Evolutionary conservation across 805 yeast genomes (phyloP), one percentile per base, ranked within the genome.

Genomic region (Sungouiozyma ichnusensis): DNA sequence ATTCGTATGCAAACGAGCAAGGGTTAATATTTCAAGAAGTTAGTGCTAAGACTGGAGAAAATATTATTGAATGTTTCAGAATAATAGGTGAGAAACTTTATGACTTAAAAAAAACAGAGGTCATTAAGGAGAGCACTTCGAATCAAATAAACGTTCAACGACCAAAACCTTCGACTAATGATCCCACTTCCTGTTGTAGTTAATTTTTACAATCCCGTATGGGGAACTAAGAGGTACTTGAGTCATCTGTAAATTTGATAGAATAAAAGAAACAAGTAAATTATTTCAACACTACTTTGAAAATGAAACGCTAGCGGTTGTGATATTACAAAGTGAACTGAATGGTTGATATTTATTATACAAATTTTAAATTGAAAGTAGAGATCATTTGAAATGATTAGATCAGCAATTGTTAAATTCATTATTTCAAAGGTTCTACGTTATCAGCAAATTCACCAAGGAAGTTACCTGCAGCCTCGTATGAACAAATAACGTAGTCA

Each of bases 401-500:
- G n/a, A n/a, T n/a, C n/a, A n/a, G n/a, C n/a, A n/a, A n/a, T 24
- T 24, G 11, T 7, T 11, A 11, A 7, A 11, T 24, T 24, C 9
- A 7, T 43, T 36, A 44, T n/a, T 20, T 27, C 29, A 48, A 41
- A 18, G 47, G 44, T 31, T 33, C 39, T 18, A 48, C 50, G 6
- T 48, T 48, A 2, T 43, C 47, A 17, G 43, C 46, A 35, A 37
- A 48, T 39, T 40, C 35, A 27, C 50, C 50, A 18, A 34, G 37
- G 41, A 70, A 56, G 54, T 77, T 77, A 55, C 84, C 84, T 50
- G 72, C 65, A 19, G 67, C 58, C 35, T 66, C 59, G 62, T 83
- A 83, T 57, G 80, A 81, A 69, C 92, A 83, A 44, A 81, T 76
- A 47, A 83, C 65, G 62, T 80, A 81, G 48, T 43, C 43, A 39